Evolutionary conservation across 306 rosid species (phyloP).

Genomic region (Dalbergia oliveri): DNA sequence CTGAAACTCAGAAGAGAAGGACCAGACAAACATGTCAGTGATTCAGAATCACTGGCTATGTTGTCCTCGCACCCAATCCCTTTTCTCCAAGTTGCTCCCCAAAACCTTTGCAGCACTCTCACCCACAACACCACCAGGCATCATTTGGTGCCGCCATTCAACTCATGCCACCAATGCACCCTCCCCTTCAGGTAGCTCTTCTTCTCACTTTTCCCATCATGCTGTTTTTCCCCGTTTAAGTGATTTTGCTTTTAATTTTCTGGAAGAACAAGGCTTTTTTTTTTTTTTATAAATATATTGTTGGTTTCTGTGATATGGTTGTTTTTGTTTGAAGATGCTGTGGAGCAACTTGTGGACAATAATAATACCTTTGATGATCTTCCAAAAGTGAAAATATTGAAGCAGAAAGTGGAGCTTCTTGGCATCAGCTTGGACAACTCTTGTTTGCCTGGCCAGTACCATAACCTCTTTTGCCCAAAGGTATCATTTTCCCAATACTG

Average conservation of each 20-base stretch:
- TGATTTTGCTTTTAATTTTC: constrained; percentile 16
- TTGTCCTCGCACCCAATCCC: constrained; percentile 47
- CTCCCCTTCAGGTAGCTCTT: constrained; percentile 40
- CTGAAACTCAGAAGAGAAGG: background rate
- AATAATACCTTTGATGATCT: constrained; percentile 34
- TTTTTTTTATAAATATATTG: background rate
- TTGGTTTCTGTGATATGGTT: constrained; percentile 34
- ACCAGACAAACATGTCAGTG: constrained; percentile 46
- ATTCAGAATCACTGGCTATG: constrained; percentile 36
- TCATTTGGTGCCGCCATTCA: constrained; percentile 48
- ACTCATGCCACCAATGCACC: constrained; percentile 37
- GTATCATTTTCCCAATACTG: constrained; percentile 44
- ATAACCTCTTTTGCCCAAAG: constrained; percentile 80
- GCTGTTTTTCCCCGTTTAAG: constrained; percentile 9
- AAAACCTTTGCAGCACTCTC: constrained; percentile 27
- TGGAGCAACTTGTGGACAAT: constrained; percentile 48
- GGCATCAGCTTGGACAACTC: constrained; percentile 64
- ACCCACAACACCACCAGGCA: background rate
- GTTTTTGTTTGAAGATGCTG: constrained; percentile 49
- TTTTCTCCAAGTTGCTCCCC: constrained; percentile 52
- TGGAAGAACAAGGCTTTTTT: background rate
- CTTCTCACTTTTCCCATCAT: background rate
- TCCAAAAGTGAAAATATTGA: constrained; percentile 58
- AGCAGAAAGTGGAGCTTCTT: constrained; percentile 73
- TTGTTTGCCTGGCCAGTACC: constrained; percentile 70